Base-by-base conservation (phyloP, 2,329 filamentous ascomycete genomes). In the Coleophoma crateriformis region DNA sequence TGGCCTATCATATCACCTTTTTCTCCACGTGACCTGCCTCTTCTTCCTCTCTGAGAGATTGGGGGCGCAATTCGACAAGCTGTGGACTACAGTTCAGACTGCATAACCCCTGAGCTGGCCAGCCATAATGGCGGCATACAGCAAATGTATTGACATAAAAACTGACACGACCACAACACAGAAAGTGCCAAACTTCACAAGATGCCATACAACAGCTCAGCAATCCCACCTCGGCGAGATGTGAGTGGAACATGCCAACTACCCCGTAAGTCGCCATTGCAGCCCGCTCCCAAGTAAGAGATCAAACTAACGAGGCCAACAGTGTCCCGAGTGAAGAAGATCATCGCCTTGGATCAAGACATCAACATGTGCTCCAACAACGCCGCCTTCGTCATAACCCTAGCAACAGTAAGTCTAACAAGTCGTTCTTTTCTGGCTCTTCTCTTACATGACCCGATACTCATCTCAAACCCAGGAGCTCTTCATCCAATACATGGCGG, bases 261-360 rank as follows among this genome's bases (percentile, higher is more conserved):
- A 33, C 92, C 92, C 8, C 75, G 92, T 96, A 75, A 70, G 87
- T 75, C 22, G 10, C 35, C 11, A 13, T 7, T n/a, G 11, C 35
- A 27, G 8, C 6, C 27, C 27, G 6, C 8, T 12, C 15, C 6
- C 7, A 17, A 38, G 3, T 46, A 39, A 22, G 13, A 10, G 20
- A 46, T 39, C 12, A 7, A 41, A 40, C 50, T 57, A 45, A 58
- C 42, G 42, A 47, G 22, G n/a, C 20, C 44, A 15, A 17, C 55
- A 97, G 94, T 97, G 49, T 88, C 94, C 15, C 83, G 94, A 61
- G 89, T 99, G 51, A 96, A 96, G 72, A 96, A 95, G 72, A 96
- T 99, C 65, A 89, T 99, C 53, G 80, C 83, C 45, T 80, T 90
- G 50, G 94, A 99, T 68, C 83, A 88, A 40, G 92, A 96, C 54